Base-by-base conservation (phyloP, 108 stramenopile genomes). In the Thalassiosira profunda region DNA sequence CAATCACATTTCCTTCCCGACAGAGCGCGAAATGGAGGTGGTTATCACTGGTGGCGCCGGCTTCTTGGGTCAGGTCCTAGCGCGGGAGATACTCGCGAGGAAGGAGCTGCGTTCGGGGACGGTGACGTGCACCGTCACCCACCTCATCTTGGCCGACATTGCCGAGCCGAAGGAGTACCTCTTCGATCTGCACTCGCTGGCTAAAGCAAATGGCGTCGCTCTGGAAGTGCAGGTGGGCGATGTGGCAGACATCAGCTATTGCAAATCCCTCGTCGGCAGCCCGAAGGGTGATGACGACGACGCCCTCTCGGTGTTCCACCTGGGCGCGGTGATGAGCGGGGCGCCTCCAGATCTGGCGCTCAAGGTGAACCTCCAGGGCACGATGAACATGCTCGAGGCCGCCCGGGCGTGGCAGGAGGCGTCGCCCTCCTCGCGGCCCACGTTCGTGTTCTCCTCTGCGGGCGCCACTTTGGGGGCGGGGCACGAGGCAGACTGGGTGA, bases 11-110 rank as follows among this genome's bases (percentile, higher is more conserved):
- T n/a, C n/a, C n/a, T n/a, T n/a, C n/a, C n/a, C n/a, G n/a, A n/a
- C n/a, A n/a, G n/a, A n/a, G n/a, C n/a, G n/a, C n/a, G 62, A 33
- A 17, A 77, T 64, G 76, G 70, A 69, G 34, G 84, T 86, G 20
- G 70, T 86, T 25, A 81, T 86, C 52, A 86, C 85, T 11, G 85
- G 85, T 0, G 85, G 85, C n/a, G 71, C 70, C 0, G 85, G 85
- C 40, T 86, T 81, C 67, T 80, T 86, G n/a, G 85, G 85, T 38
- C 85, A 86, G 72, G 45, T 36, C 37, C 80, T 86, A 6, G 82
- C 85, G 21, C 62, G 59, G 29, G 63, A 54, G 4, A 51, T 86
- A n/a, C 65, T 86, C 0, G 44, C 55, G 6, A 65, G 43, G 8
- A 29, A 40, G 10, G 5, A 17, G 20, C 69, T 82, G 3, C 72